These are phyloP conservation scores for Berberis thunbergii DNA, from an alignment of 164 flowering plant genomes.

Conservation along the genomic window DNA sequence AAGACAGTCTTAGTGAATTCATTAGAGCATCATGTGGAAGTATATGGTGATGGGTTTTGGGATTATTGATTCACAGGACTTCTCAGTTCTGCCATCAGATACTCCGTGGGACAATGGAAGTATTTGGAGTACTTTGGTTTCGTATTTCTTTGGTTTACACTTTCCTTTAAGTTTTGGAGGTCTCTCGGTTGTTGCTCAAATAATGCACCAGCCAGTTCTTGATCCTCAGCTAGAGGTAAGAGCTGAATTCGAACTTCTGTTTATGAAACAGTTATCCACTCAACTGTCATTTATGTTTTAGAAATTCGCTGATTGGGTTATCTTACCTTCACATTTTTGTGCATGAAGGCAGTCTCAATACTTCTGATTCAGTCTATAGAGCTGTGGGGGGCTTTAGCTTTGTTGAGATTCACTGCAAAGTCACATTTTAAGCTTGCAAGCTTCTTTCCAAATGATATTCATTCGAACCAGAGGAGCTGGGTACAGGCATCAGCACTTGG, in stretches of 20 bases:
- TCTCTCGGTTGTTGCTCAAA: constrained; percentile 40
- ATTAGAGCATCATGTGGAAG: not conserved
- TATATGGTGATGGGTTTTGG: not conserved
- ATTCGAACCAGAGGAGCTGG: constrained; percentile 47
- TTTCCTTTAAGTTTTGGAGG: constrained; percentile 82
- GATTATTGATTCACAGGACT: constrained; percentile 29
- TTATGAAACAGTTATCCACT: not conserved
- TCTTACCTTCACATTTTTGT: not conserved
- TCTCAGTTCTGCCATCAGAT: constrained; percentile 48
- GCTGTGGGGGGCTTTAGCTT: constrained; percentile 35
- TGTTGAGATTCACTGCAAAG: constrained; percentile 39
- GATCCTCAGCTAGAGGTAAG: constrained; percentile 60
- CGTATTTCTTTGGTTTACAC: constrained; percentile 71
- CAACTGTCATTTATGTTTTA: too few relatives aligned
- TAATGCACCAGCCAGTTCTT: constrained; percentile 47
- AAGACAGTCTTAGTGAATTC: too few relatives aligned
- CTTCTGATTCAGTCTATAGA: constrained; percentile 48
- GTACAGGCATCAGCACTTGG: constrained; percentile 49
- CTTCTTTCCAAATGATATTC: constrained; percentile 26
- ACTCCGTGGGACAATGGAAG: constrained; percentile 52
- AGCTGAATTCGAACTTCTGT: not conserved
- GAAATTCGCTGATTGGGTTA: too few relatives aligned
- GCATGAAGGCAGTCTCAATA: constrained; percentile 53
- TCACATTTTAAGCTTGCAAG: constrained; percentile 22
- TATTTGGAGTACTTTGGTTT: constrained; percentile 55